Conservation (phyloP, 1,284 basidiomycete species). For the Mycosarcoma mackinlayi region DNA sequence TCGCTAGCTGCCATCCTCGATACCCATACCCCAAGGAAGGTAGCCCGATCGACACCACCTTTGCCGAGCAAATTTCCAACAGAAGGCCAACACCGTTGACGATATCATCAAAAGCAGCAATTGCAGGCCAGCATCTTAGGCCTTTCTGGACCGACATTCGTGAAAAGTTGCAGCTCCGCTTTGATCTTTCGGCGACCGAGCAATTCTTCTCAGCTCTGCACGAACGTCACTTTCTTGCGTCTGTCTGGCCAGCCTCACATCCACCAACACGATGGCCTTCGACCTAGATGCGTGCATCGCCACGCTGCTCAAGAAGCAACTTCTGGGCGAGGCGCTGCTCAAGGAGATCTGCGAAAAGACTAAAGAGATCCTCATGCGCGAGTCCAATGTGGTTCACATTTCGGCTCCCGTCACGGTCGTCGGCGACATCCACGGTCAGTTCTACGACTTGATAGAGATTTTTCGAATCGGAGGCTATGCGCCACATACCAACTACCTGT, state of each 20-base stretch:
- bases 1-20: slow-evolving; percentile 4
- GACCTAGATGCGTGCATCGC: slow-evolving; percentile 68
- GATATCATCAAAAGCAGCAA: too few species aligned
- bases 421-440: slow-evolving; percentile 97
- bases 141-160: too few species aligned
- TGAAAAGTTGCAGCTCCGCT: too few species aligned
- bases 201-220: too few species aligned
- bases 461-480: slow-evolving; percentile 97
- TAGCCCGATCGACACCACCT: neutral
- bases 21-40: slow-evolving; percentile 11
- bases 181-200: too few species aligned
- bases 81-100: too few species aligned
- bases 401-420: slow-evolving; percentile 98
- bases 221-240: too few species aligned
- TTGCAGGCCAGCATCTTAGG: too few species aligned
- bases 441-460: slow-evolving; percentile 99
- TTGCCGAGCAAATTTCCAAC: too few species aligned
- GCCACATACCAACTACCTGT: slow-evolving; percentile 94
- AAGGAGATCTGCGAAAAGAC: slow-evolving; percentile 68
- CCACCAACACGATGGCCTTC: slow-evolving; percentile 54
- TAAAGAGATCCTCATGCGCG: slow-evolving; percentile 86
- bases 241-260: too few species aligned
- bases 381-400: slow-evolving; percentile 98
- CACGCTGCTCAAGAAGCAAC: slow-evolving; percentile 66
- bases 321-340: slow-evolving; percentile 64